Evolutionary conservation across 345 rosid species (phyloP).

Genomic region (Citrus glauca): DNA sequence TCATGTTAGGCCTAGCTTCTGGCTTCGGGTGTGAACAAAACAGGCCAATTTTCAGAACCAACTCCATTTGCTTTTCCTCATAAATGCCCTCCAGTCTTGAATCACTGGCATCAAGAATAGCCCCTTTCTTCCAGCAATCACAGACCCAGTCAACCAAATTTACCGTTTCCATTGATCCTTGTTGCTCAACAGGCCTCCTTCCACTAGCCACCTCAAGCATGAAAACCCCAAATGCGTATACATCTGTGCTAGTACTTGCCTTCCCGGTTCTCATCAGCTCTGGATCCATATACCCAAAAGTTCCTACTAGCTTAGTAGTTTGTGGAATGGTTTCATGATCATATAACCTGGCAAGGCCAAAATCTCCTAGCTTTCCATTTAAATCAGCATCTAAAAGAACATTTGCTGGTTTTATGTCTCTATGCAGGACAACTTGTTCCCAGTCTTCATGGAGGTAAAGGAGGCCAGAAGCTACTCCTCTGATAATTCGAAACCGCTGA

Average conservation of each 20-base stretch:
- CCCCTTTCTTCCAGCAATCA: constrained; percentile 7
- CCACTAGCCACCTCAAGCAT: constrained; percentile 11
- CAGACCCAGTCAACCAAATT: constrained; percentile 33
- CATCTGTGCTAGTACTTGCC: not conserved
- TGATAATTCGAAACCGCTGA: constrained; percentile 39
- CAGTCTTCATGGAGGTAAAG: constrained; percentile 44
- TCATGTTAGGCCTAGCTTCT: constrained; percentile 4
- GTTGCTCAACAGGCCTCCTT: constrained; percentile 26
- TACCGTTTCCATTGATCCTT: constrained; percentile 12
- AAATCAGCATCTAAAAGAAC: constrained; percentile 37
- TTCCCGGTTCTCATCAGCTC: constrained; percentile 36
- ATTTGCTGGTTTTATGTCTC: constrained; percentile 46
- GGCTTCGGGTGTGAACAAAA: constrained; percentile 24
- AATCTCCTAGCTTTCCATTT: constrained; percentile 44
- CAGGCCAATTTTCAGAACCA: constrained; percentile 34
- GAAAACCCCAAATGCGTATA: not conserved
- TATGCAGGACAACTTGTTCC: constrained; percentile 43
- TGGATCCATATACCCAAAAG: constrained; percentile 42
- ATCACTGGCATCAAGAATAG: constrained; percentile 21
- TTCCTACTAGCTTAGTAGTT: constrained; percentile 39
- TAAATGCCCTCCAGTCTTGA: constrained; percentile 14
- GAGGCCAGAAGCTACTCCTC: constrained; percentile 33
- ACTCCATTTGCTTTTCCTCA: constrained; percentile 24
- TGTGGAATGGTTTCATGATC: constrained; percentile 36
- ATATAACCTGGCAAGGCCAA: constrained; percentile 41